These are phyloP conservation scores for Didymellaceae sp. DNA, from an alignment of 2,329 filamentous ascomycete species.

Conservation along the genomic window DNA sequence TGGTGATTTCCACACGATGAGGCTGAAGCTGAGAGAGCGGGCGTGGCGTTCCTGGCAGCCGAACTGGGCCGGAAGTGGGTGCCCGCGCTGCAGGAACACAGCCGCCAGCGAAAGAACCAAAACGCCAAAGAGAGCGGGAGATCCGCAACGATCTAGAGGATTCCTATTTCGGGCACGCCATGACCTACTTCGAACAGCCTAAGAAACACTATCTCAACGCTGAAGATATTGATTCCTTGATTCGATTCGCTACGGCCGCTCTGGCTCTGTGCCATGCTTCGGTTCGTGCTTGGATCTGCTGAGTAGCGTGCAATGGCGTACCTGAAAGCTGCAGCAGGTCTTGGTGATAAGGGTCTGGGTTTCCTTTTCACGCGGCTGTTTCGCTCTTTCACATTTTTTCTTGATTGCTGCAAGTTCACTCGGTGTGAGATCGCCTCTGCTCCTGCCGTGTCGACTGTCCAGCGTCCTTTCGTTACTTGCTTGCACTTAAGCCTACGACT, in stretches of 20 bases:
- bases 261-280: conserved; percentile 1
- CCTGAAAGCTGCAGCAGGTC: conserved; percentile 5
- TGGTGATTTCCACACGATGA: conserved; percentile 5
- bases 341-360: conserved; percentile 14
- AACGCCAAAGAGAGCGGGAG: conserved; percentile 1
- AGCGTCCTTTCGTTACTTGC: conserved; percentile 15
- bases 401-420: not conserved
- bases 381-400: conserved; percentile 3
- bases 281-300: conserved; percentile 7
- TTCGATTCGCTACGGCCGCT: not conserved
- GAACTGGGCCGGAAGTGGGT: conserved; percentile 4
- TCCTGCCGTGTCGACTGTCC: conserved; percentile 12
- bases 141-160: conserved; percentile 8
- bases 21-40: conserved; percentile 11
- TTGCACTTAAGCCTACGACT: not conserved
- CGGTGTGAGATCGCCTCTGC: not conserved
- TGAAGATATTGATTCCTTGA: conserved; percentile 10
- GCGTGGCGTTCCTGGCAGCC: conserved; percentile 11
- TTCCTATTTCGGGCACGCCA: conserved; percentile 14
- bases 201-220: conserved; percentile 5
- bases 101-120: conserved; percentile 1
- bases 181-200: conserved; percentile 1
- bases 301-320: conserved; percentile 16
- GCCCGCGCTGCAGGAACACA: conserved; percentile 4
- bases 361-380: not conserved